These are phyloP conservation scores for Trichoderma guizhouense DNA, from an alignment of 2,329 filamentous ascomycete genomes.

Conservation along the genomic window DNA sequence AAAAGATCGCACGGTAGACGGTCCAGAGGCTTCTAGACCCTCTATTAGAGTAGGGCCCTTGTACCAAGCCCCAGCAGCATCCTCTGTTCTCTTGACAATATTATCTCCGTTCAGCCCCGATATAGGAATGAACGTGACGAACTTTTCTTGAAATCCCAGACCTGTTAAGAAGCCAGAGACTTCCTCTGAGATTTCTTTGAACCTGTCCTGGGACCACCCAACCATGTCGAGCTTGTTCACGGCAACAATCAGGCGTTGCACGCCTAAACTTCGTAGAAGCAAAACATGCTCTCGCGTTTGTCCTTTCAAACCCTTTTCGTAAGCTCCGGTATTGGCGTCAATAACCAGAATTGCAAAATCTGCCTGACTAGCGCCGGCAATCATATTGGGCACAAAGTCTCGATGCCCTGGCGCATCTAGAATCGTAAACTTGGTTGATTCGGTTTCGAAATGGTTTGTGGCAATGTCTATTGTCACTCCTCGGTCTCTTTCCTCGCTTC, in stretches of 20 bases:
- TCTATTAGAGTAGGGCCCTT: slow-evolving; percentile 73
- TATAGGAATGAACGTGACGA: slow-evolving; percentile 83
- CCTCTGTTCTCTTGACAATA: slow-evolving; percentile 59
- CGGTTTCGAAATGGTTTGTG: slow-evolving; percentile 89
- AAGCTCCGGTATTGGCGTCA: slow-evolving; percentile 84
- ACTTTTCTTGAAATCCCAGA: slow-evolving; percentile 77
- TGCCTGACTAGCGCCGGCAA: slow-evolving; percentile 90
- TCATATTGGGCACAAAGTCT: slow-evolving; percentile 99
- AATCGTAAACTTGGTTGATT: slow-evolving; percentile 84
- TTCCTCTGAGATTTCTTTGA: slow-evolving; percentile 80
- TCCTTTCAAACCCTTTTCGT: slow-evolving; percentile 88
- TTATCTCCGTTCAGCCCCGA: slow-evolving; percentile 90
- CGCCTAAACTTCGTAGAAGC: slow-evolving; percentile 83
- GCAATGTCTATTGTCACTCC: slow-evolving; percentile 97
- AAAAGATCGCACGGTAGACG: slow-evolving; percentile 61
- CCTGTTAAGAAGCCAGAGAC: slow-evolving; percentile 77
- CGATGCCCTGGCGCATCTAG: slow-evolving; percentile 91
- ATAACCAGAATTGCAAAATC: slow-evolving; percentile 95
- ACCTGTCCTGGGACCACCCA: slow-evolving; percentile 76
- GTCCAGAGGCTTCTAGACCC: slow-evolving; percentile 79
- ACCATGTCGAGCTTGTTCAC: slow-evolving; percentile 94
- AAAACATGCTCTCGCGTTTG: slow-evolving; percentile 94
- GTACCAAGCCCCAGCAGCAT: slow-evolving; percentile 71
- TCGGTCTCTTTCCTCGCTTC: slow-evolving; percentile 79
- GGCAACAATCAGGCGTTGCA: slow-evolving; percentile 82